These are phyloP conservation scores for Candida wancherniae DNA, from an alignment of 805 yeast genomes.

Conservation along the genomic window DNA sequence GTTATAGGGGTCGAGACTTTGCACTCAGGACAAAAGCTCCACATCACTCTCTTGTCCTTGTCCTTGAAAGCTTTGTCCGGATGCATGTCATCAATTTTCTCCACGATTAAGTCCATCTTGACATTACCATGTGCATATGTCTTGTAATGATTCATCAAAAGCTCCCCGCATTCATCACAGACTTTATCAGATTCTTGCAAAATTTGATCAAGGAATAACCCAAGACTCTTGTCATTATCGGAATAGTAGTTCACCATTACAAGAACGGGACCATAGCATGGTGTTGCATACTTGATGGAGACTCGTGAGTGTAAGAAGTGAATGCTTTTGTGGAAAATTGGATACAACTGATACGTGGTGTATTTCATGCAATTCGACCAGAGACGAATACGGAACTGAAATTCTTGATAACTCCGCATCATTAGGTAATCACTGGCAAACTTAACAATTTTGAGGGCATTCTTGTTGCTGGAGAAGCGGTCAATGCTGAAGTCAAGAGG, in stretches of 20 bases:
- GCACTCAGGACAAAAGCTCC: slow-evolving; percentile 89
- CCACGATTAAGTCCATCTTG: slow-evolving; percentile 72
- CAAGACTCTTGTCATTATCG: slow-evolving; percentile 85
- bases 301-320: slow-evolving; percentile 77
- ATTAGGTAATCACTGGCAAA: slow-evolving; percentile 31
- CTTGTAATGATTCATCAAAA: slow-evolving; percentile 68
- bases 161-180: slow-evolving; percentile 79
- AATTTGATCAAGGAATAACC: slow-evolving; percentile 79
- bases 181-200: slow-evolving; percentile 59
- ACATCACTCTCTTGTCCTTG: slow-evolving; percentile 64
- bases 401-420: slow-evolving; percentile 46
- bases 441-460: slow-evolving; percentile 34
- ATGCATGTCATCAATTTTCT: slow-evolving; percentile 34
- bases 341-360: slow-evolving; percentile 37
- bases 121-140: slow-evolving; percentile 88
- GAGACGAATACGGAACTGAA: slow-evolving; percentile 41
- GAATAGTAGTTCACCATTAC: slow-evolving; percentile 82
- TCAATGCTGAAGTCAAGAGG: slow-evolving; percentile 22
- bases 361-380: slow-evolving; percentile 38
- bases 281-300: slow-evolving; percentile 78
- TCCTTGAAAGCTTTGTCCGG: slow-evolving; percentile 20
- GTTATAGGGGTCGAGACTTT: slow-evolving; percentile 67
- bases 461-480: slow-evolving; percentile 28
- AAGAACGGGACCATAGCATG: slow-evolving; percentile 88
- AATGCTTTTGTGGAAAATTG: slow-evolving; percentile 66